Percentiles rank a stretch among this genome's conserved stretches.
phyloP scores from a whole-genome alignment of 2,329 filamentous ascomycete genomes.

The Zalaria sp. region DNA sequence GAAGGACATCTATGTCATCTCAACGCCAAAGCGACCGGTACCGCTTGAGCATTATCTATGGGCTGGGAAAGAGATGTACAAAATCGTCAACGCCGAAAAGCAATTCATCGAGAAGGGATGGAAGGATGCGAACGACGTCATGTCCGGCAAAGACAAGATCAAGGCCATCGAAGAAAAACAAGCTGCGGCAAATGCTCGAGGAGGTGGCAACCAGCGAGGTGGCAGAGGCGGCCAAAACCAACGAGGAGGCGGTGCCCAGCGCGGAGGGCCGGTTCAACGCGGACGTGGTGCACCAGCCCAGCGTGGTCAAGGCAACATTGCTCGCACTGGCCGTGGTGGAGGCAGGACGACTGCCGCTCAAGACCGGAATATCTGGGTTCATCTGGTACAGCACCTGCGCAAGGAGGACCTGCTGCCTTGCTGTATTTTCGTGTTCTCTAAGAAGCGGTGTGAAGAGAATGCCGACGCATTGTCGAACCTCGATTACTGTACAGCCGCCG shows the following conservation, averaged over 20 bases:
- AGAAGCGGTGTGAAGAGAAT: conserved; percentile 94
- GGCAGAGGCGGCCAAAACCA: conserved; percentile 39
- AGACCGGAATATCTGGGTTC: conserved; percentile 93
- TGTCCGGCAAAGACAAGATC: conserved; percentile 69
- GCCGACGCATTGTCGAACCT: conserved; percentile 89
- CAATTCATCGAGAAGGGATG: conserved; percentile 83
- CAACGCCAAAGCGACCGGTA: conserved; percentile 86
- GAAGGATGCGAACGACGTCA: conserved; percentile 78
- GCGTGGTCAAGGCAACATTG: conserved; percentile 69
- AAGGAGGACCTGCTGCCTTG: conserved; percentile 79
- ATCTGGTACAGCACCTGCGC: conserved; percentile 79
- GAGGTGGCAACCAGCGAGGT: conserved; percentile 32
- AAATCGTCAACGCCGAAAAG: conserved; percentile 89
- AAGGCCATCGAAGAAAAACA: conserved; percentile 38
- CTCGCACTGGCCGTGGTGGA: conserved; percentile 69
- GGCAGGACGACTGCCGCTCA: conserved; percentile 82
- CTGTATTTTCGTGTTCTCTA: conserved; percentile 98
- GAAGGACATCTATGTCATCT: conserved; percentile 98
- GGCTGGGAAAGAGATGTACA: conserved; percentile 84
- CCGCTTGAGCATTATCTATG: conserved; percentile 93
- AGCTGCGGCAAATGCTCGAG: conserved; percentile 29
- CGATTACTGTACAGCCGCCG: conserved; percentile 82
- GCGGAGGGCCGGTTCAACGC: conserved; percentile 28
- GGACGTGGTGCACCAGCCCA: conserved; percentile 40
- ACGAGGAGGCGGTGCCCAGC: conserved; percentile 36